Base-by-base conservation (phyloP, 345 rosid species). In the Brassica napus region DNA sequence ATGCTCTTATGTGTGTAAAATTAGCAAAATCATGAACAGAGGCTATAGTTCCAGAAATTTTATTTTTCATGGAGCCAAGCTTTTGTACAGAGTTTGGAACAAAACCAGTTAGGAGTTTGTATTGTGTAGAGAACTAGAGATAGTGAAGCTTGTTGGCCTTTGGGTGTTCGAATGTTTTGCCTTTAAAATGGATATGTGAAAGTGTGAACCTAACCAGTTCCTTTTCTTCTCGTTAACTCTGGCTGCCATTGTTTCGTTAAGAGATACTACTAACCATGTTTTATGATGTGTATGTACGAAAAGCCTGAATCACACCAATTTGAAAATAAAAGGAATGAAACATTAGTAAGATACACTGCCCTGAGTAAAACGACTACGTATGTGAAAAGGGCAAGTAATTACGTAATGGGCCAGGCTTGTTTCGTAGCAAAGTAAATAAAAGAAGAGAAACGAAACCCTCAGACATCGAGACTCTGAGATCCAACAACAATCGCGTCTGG, bases 101-200 rank as follows among this genome's bases (percentile, higher is more conserved):
- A 63, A 64, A 69, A 69, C 47, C 31, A 63, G 4, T 55, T 74
- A 74, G 67, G 68, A 30, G 5, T 63, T 80, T 60, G 76, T 69
- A 14, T 39, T 80, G 79, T 74, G 83, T 80, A 74, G 72, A 80
- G 75, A 52, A 79, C 7, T 61, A 74, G 68, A 74, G 71, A 73
- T 78, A 65, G 69, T 42, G 68, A 44, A 57, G 57, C 14, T 79
- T 65, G 21, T 59, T 10, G 9, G 24, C 54, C 52, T 72, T 72
- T 66, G 57, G 62, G 42, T 73, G 69, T 18, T 67, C 54, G 57
- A 67, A 15, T 79, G 54, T 35, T 78, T 73, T 79, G 42, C 69
- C 64, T 68, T 66, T 4, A 60, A 65, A 14, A 9, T 67, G 37
- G 8, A 64, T 65, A 55, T 30, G 65, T 73, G 64, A 73, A 72